Evolutionary conservation across 2,329 filamentous ascomycete genomes (phyloP).

Genomic region (Rosellinia necatrix): DNA sequence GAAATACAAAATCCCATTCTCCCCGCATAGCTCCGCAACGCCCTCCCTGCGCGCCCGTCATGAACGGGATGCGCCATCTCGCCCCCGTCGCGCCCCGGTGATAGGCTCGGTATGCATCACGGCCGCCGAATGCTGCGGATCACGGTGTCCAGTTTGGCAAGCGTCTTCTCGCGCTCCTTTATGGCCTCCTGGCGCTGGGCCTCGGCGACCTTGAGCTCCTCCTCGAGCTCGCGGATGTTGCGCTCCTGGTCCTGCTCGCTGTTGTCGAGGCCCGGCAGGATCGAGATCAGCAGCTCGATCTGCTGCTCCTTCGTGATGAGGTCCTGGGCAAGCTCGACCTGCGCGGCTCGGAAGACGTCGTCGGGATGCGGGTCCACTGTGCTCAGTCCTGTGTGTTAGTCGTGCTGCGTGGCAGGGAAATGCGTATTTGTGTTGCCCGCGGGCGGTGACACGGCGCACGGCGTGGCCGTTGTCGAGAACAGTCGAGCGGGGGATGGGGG

Average conservation of each 20-base stretch:
- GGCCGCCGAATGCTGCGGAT: conserved; percentile 59
- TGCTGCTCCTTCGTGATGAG: conserved; percentile 81
- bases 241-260: conserved; percentile 78
- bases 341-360: conserved; percentile 68
- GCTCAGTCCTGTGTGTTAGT: conserved; percentile 4
- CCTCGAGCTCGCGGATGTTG: conserved; percentile 67
- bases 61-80: not conserved
- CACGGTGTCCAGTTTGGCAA: conserved; percentile 63
- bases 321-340: conserved; percentile 75
- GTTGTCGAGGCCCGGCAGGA: conserved; percentile 76
- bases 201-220: conserved; percentile 67
- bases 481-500: not conserved
- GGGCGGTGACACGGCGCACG: too few species aligned
- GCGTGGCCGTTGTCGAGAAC: too few species aligned
- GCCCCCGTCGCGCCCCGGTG: not conserved
- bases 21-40: not conserved
- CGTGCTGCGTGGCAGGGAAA: not conserved
- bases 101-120: conserved; percentile 41
- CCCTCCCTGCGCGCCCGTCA: not conserved
- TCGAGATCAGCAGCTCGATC: conserved; percentile 77
- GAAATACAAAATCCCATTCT: not conserved
- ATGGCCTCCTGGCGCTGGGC: conserved; percentile 65
- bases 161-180: conserved; percentile 65
- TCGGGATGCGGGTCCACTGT: conserved; percentile 64
- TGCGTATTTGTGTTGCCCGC: too few species aligned